These are phyloP conservation scores for Phytopythium litorale DNA, from an alignment of 352 stramenopile genomes.

Conservation along the genomic window DNA sequence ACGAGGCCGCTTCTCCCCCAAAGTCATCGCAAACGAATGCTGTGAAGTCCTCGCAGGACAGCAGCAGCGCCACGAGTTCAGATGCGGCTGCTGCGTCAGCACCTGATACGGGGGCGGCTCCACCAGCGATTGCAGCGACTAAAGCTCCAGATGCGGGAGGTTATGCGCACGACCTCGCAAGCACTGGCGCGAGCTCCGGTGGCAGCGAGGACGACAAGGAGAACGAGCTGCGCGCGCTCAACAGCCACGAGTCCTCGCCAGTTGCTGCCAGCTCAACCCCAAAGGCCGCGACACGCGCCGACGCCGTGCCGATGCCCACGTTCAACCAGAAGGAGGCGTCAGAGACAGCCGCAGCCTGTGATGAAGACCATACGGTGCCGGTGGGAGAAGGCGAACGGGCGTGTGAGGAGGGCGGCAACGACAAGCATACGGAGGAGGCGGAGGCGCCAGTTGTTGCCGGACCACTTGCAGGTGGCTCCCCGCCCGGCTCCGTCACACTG, in stretches of 20 bases:
- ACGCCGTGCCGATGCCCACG: neutral
- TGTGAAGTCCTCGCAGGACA: neutral
- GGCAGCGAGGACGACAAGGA: constrained; percentile 40
- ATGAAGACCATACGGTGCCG: neutral
- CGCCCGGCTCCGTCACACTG: neutral
- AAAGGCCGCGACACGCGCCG: constrained; percentile 6
- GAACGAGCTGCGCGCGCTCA: constrained; percentile 15
- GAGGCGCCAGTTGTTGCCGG: neutral
- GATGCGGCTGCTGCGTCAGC: neutral
- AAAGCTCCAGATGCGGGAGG: neutral
- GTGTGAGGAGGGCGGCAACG: neutral
- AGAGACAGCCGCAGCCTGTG: neutral
- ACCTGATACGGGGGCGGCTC: neutral
- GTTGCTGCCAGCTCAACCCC: neutral
- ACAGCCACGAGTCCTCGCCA: constrained; percentile 1
- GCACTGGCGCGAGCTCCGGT: constrained; percentile 11
- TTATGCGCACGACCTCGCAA: constrained; percentile 12
- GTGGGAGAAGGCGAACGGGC: neutral
- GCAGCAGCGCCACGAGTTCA: neutral
- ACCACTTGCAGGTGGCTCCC: neutral
- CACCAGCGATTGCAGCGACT: neutral
- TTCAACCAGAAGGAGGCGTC: constrained; percentile 1
- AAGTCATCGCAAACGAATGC: neutral
- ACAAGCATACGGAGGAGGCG: constrained; percentile 1
- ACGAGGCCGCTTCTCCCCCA: neutral